A percentile compares a stretch with the other conserved stretches of the same genome.
Conservation (phyloP, 768 basidiomycete species). For the Boletus barrowsii region DNA sequence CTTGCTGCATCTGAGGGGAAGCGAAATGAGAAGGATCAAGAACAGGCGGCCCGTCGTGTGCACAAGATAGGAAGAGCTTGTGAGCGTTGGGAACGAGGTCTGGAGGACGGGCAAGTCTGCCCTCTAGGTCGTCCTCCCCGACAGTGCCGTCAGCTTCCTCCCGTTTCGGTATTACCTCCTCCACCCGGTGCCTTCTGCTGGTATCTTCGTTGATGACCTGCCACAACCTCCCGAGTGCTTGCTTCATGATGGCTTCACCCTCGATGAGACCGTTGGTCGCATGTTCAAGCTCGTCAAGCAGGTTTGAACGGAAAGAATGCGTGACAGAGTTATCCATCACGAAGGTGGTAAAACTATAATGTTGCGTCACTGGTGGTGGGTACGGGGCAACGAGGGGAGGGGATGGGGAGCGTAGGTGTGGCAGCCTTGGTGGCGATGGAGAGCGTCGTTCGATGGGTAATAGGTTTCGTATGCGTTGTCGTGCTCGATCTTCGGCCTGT, state of each 20-base stretch:
- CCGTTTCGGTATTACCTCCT: constrained; percentile 60
- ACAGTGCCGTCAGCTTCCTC: constrained; percentile 63
- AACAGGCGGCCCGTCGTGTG: constrained; percentile 43
- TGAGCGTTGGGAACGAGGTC: constrained; percentile 63
- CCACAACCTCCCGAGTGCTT: constrained; percentile 78
- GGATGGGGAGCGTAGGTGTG: constrained; percentile 75
- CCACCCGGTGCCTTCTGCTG: constrained; percentile 33
- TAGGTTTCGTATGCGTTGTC: constrained; percentile 72
- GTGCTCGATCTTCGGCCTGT: constrained; percentile 78
- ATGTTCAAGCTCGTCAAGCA: constrained; percentile 76
- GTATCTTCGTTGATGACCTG: constrained; percentile 75
- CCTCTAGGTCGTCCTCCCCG: constrained; percentile 37
- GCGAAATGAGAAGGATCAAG: constrained; percentile 64
- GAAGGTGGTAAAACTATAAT: constrained; percentile 77
- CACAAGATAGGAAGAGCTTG: constrained; percentile 62
- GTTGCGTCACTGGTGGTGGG: constrained; percentile 60
- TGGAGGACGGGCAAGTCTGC: constrained; percentile 55
- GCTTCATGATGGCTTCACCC: constrained; percentile 70
- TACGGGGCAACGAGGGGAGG: constrained; percentile 80
- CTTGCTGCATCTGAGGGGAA: constrained; percentile 63
- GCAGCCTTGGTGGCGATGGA: constrained; percentile 67
- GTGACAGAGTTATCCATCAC: constrained; percentile 84
- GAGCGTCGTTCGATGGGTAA: constrained; percentile 61
- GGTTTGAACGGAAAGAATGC: constrained; percentile 75
- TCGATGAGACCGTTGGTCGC: constrained; percentile 83